Evolutionary conservation across 116 monocot genomes (phyloP).

Genomic region (Iris pallida): DNA sequence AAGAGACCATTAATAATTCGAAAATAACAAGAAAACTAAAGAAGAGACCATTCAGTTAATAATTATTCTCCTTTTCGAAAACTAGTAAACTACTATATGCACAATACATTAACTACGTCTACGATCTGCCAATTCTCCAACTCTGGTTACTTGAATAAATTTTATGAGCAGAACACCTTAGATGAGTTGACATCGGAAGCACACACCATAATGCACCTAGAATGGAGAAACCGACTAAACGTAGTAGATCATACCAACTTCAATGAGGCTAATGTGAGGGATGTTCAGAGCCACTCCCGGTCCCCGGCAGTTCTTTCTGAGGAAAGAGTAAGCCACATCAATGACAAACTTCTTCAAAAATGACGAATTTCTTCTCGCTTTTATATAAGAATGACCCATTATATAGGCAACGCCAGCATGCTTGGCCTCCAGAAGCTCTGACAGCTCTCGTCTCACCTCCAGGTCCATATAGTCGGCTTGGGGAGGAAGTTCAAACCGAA

Average conservation of each 20-base stretch:
- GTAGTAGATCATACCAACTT: conserved; percentile 90
- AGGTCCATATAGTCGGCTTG: conserved; percentile 16
- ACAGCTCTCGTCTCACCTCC: conserved; percentile 45
- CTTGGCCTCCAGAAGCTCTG: conserved; percentile 59
- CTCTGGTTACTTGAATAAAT: conserved; percentile 9
- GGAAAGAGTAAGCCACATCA: conserved; percentile 66
- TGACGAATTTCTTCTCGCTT: conserved; percentile 63
- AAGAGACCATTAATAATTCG: no score
- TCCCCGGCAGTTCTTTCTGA: conserved; percentile 76
- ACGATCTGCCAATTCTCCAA: no score
- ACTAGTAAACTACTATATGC: no score
- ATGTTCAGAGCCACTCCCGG: conserved; percentile 63
- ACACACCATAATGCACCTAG: background rate
- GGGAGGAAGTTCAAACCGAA: conserved; percentile 36
- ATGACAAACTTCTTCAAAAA: conserved; percentile 32
- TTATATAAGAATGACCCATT: conserved; percentile 74
- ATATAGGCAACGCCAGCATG: conserved; percentile 70
- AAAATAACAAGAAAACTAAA: no score
- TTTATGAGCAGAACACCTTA: conserved; percentile 28
- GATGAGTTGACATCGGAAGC: conserved; percentile 7
- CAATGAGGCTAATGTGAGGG: conserved; percentile 75
- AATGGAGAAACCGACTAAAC: conserved; percentile 31
- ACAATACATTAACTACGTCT: no score
- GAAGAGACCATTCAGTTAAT: no score
- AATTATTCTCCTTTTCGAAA: no score